Evolutionary conservation across 192 early-diverging fungal species (phyloP), one percentile per base, ranked within the genome.

Genomic region (Radiomyces spectabilis): DNA sequence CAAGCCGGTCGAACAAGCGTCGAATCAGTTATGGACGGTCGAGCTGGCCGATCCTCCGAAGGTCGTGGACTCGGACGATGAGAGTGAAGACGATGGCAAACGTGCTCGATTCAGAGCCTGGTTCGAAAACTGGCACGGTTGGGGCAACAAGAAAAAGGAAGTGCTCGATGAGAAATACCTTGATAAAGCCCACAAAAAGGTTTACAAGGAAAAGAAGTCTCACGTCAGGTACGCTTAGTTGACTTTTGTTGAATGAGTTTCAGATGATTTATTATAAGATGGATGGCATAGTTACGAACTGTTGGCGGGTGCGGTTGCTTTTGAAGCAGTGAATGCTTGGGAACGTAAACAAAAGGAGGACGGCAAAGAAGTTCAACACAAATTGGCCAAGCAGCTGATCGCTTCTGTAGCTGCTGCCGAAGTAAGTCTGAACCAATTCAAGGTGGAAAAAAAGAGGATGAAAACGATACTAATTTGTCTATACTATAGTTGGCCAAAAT

Each of bases 281-380:
- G 16, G 5, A 34, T 18, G 5, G 3, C 4, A 37, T 22, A 55
- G 47, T 51, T 47, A 65, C 47, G 48, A 65, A 40, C 50, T 65
- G 22, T 26, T 65, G 27, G 62, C 62, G 38, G 62, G 55, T 45
- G 62, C 62, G 22, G 62, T 44, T 13, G 62, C 62, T 30, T 65
- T 33, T 53, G 48, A 65, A 33, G 62, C 62, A n/a, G 54, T 65
- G n/a, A 57, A 57, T n/a, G 15, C 46, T 13, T 65, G 55, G 54
- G 62, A 65, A 37, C 44, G 58, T 25, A 46, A 57, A 27, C 62
- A 65, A 31, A 35, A 51, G 41, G 62, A 47, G 9, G 42, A 50
- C 33, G 62, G 62, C 18, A 43, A 65, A 10, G 49, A 56, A 16
- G 55, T 57, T 29, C 24, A 58, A 5, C 48, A 52, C 37, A 18